Evolutionary conservation across 192 early-diverging fungal species (phyloP).

Genomic region (Spinellus fusiger): DNA sequence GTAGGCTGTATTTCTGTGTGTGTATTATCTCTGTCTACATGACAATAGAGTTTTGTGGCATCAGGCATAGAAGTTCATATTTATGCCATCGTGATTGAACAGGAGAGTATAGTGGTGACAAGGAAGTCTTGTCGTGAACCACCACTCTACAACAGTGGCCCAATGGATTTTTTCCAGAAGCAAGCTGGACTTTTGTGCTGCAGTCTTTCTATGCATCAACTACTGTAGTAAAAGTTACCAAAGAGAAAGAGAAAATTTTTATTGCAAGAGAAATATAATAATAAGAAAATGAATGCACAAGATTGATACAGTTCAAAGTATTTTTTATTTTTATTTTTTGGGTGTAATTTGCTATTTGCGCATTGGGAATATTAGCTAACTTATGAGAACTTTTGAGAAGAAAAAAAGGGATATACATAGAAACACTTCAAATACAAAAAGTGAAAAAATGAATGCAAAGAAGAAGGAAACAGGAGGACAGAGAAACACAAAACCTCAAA

Average conservation of each 20-base stretch:
- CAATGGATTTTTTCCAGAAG: no score
- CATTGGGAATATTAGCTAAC: no score
- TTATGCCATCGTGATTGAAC: neutral
- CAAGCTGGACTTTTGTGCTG: neutral
- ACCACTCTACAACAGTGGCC: no score
- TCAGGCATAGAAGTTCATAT: slow-evolving; percentile 22
- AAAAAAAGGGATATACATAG: no score
- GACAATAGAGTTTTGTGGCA: slow-evolving; percentile 28
- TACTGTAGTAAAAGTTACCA: neutral
- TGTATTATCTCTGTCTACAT: slow-evolving; percentile 6
- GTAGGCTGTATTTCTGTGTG: slow-evolving; percentile 27
- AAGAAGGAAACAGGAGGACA: no score
- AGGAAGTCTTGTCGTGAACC: neutral
- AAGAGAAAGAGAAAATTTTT: neutral
- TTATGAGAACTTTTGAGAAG: no score
- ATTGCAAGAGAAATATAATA: neutral
- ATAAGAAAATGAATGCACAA: neutral
- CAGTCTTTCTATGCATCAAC: neutral
- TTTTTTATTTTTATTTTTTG: neutral
- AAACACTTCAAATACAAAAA: no score
- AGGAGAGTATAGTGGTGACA: neutral
- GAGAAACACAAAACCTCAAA: no score
- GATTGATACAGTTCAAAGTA: neutral
- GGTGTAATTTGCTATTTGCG: no score
- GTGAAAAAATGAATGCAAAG: no score